A percentile compares a stretch with the other conserved stretches of the same genome.
phyloP scores from a whole-genome alignment of 495 filamentous ascomycete species.

The Penicillium tannophilum region DNA sequence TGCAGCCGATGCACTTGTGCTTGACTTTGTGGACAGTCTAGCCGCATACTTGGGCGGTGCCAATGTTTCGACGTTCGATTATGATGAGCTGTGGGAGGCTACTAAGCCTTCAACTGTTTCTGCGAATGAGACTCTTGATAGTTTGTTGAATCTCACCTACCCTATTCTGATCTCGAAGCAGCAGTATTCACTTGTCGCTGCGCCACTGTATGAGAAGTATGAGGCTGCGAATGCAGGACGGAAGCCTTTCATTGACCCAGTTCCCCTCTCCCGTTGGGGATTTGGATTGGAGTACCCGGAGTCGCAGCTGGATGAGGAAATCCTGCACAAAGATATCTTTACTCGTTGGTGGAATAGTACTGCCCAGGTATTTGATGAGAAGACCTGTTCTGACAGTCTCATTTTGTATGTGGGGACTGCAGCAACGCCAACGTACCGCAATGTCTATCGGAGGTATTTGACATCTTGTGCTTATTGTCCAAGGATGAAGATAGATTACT shows the following conservation, averaged over 20 bases:
- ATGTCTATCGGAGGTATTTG: not conserved
- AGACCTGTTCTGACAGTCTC: slow-evolving; percentile 45
- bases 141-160: slow-evolving; percentile 42
- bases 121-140: not conserved
- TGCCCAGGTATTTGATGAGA: slow-evolving; percentile 17
- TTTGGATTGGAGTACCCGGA: slow-evolving; percentile 36
- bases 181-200: slow-evolving; percentile 49
- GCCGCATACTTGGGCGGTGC: not conserved
- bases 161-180: slow-evolving; percentile 52
- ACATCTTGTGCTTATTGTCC: not conserved
- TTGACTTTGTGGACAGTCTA: not conserved
- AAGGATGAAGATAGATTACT: slow-evolving; percentile 30
- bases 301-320: slow-evolving; percentile 26
- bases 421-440: slow-evolving; percentile 27
- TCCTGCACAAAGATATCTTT: slow-evolving; percentile 52
- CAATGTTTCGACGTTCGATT: slow-evolving; percentile 2
- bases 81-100: not conserved
- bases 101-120: not conserved
- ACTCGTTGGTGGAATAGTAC: slow-evolving; percentile 52
- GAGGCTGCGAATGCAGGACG: slow-evolving; percentile 48
- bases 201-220: slow-evolving; percentile 57
- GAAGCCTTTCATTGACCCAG: slow-evolving; percentile 56
- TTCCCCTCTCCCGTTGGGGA: slow-evolving; percentile 56
- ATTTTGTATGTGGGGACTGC: slow-evolving; percentile 35
- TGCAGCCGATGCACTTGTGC: not conserved